Conservation (phyloP, 768 basidiomycete species). For the Cubamyces lactineus region DNA sequence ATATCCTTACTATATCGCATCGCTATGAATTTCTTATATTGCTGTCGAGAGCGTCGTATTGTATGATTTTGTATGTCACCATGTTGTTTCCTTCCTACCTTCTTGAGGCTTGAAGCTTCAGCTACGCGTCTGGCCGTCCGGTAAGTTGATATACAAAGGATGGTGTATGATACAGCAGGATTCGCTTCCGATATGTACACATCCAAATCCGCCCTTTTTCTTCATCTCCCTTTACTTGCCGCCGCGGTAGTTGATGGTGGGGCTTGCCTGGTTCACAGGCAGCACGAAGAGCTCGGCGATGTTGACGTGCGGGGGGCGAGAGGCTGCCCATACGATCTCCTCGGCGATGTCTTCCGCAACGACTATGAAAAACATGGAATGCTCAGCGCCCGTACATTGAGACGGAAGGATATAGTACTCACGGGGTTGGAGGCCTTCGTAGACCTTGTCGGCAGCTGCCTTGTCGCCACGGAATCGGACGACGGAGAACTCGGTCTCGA, state of each 20-base stretch:
- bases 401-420: conserved; percentile 36
- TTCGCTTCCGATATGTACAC: conserved; percentile 6
- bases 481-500: conserved; percentile 92
- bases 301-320: conserved; percentile 90
- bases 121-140: background rate
- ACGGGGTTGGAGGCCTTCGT: conserved; percentile 87
- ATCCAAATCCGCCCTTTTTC: background rate
- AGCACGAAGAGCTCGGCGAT: conserved; percentile 80
- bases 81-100: background rate
- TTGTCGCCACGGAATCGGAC: conserved; percentile 89
- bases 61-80: conserved; percentile 9
- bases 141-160: conserved; percentile 11
- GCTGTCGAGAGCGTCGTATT: conserved; percentile 17
- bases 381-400: background rate
- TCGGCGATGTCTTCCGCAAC: conserved; percentile 89
- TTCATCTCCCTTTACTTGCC: conserved; percentile 40
- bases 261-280: conserved; percentile 79
- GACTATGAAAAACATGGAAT: conserved; percentile 48
- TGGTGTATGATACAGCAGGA: conserved; percentile 16
- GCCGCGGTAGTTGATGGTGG: conserved; percentile 62
- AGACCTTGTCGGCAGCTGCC: conserved; percentile 83
- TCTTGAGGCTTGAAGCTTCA: background rate
- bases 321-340: conserved; percentile 96
- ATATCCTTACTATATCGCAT: conserved; percentile 21
- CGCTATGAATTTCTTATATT: conserved; percentile 18